These are phyloP conservation scores for Leccinellum luteum DNA, from an alignment of 768 basidiomycete genomes.

Conservation along the genomic window DNA sequence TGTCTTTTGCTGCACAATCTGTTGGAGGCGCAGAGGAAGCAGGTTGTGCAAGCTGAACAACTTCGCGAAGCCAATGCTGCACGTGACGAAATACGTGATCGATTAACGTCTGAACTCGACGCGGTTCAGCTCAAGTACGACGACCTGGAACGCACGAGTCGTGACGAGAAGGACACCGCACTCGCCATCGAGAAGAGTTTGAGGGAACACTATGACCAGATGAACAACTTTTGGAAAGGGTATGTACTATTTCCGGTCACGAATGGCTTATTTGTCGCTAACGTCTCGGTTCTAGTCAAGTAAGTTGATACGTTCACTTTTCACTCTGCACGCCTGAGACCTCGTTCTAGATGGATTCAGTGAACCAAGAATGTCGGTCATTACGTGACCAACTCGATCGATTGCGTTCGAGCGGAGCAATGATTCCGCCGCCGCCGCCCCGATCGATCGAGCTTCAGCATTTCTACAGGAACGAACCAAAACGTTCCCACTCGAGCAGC, in stretches of 20 bases:
- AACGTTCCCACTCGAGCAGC: conserved; percentile 16
- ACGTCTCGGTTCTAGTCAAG: conserved; percentile 32
- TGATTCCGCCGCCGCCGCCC: conserved; percentile 4
- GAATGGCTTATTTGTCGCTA: conserved; percentile 13
- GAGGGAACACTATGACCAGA: conserved; percentile 48
- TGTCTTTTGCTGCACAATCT: conserved; percentile 50
- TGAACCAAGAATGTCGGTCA: conserved; percentile 23
- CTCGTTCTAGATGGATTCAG: conserved; percentile 21
- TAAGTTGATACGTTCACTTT: conserved; percentile 22
- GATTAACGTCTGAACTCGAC: conserved; percentile 33
- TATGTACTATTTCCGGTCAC: conserved; percentile 23
- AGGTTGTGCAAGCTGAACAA: conserved; percentile 36
- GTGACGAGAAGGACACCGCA: conserved; percentile 52
- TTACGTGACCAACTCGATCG: conserved; percentile 30
- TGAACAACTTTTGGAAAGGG: conserved; percentile 42
- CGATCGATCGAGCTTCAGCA: conserved; percentile 23
- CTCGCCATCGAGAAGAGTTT: conserved; percentile 51
- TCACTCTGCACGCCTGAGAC: conserved; percentile 6
- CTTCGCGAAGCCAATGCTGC: conserved; percentile 31
- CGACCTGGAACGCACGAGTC: conserved; percentile 38
- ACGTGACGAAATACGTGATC: conserved; percentile 32
- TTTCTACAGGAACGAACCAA: conserved; percentile 22
- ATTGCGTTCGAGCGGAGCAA: conserved; percentile 13
- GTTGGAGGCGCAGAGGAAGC: conserved; percentile 44
- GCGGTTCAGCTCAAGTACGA: conserved; percentile 40